Conservation (phyloP, 371 early-diverging fungal genomes). For the Batrachochytrium dendrobatidis region DNA sequence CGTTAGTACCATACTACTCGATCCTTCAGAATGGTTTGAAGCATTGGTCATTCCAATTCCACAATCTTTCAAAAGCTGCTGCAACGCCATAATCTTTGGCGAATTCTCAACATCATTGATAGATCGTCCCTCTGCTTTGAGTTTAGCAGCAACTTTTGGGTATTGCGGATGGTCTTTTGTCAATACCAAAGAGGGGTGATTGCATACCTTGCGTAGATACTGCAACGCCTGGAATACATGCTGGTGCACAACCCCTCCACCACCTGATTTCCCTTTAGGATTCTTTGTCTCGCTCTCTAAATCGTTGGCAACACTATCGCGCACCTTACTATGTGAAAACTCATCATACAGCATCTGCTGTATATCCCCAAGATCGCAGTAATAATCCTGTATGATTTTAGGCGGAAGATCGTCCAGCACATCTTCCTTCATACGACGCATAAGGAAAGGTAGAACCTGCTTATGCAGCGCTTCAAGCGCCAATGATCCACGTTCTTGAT, state of each 20-base stretch:
- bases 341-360: constrained; percentile 82
- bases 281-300: background rate
- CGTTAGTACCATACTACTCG: constrained; percentile 52
- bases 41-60: constrained; percentile 73
- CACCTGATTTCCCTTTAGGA: constrained; percentile 24
- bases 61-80: constrained; percentile 73
- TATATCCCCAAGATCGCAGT: constrained; percentile 89
- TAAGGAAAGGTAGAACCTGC: constrained; percentile 94
- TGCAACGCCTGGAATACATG: constrained; percentile 97
- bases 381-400: constrained; percentile 97
- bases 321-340: constrained; percentile 39
- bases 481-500: constrained; percentile 68
- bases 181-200: constrained; percentile 88
- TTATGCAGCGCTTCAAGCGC: constrained; percentile 92
- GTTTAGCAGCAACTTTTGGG: constrained; percentile 48
- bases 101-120: constrained; percentile 84
- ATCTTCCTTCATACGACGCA: constrained; percentile 97
- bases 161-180: constrained; percentile 82
- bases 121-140: constrained; percentile 52
- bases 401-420: constrained; percentile 98
- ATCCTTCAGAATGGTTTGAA: constrained; percentile 79
- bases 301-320: background rate
- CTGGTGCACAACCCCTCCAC: constrained; percentile 20
- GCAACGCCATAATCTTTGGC: constrained; percentile 85
- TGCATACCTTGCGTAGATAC: constrained; percentile 91